Evolutionary conservation across 139 green algal genomes (phyloP).

Genomic region (Mesotaenium endlicherianum): DNA sequence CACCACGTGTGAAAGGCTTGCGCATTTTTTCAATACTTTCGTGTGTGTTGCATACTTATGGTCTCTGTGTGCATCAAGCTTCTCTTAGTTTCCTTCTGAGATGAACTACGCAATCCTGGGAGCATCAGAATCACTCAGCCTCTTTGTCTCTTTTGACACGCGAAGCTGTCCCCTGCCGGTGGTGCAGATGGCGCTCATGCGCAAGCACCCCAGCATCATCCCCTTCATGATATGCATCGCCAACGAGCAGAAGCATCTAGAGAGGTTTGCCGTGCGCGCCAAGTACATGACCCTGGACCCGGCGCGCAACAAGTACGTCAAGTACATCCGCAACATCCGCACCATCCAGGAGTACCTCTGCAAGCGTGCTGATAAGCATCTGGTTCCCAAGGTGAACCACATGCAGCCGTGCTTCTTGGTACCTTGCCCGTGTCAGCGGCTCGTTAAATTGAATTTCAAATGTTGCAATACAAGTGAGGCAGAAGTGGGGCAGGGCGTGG

Average conservation of each 20-base stretch:
- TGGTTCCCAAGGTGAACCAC: conserved; percentile 62
- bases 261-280: conserved; percentile 88
- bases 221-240: conserved; percentile 92
- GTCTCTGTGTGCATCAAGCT: too few relatives aligned
- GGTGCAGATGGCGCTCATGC: conserved; percentile 67
- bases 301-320: conserved; percentile 80
- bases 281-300: conserved; percentile 92
- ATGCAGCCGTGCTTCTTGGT: neutral
- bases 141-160: too few relatives aligned
- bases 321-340: conserved; percentile 79
- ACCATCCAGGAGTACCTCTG: conserved; percentile 74
- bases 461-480: too few relatives aligned
- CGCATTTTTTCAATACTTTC: too few relatives aligned
- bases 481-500: too few relatives aligned
- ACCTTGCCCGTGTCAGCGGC: neutral
- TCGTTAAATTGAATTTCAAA: too few relatives aligned
- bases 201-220: conserved; percentile 65
- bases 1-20: too few relatives aligned
- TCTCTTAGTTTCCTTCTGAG: too few relatives aligned
- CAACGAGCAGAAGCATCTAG: conserved; percentile 84
- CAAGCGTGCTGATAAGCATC: conserved; percentile 68
- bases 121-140: too few relatives aligned
- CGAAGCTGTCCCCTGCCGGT: too few relatives aligned
- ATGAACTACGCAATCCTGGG: too few relatives aligned
- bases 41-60: too few relatives aligned